Percentiles rank a stretch among this genome's conserved stretches.
Evolutionary conservation across 257 asterid genomes (phyloP).

Genomic region (Fraxinus cuspidata): DNA sequence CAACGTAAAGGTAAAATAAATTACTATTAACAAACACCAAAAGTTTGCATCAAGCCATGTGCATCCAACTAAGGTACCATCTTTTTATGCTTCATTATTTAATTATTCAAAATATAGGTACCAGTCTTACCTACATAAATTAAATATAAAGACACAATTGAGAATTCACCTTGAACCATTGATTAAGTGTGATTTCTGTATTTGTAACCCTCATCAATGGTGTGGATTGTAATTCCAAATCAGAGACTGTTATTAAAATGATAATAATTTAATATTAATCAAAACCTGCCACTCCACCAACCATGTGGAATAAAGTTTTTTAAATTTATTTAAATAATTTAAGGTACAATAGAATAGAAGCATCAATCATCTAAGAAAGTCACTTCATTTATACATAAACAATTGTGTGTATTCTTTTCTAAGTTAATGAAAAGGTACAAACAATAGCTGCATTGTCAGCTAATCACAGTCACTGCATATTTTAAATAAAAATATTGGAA

Average conservation of each 20-base stretch:
- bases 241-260: background rate
- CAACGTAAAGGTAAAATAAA: slow-evolving; percentile 26
- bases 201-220: background rate
- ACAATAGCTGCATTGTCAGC: slow-evolving; percentile 44
- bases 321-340: slow-evolving; percentile 16
- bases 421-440: slow-evolving; percentile 29
- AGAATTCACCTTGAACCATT: background rate
- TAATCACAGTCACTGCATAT: slow-evolving; percentile 31
- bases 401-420: slow-evolving; percentile 13
- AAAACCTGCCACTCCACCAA: slow-evolving; percentile 18
- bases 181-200: background rate
- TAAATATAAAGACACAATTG: too few relatives aligned
- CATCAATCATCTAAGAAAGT: slow-evolving; percentile 40
- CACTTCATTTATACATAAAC: slow-evolving; percentile 3
- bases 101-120: background rate
- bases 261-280: background rate
- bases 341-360: slow-evolving; percentile 45
- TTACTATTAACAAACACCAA: slow-evolving; percentile 33
- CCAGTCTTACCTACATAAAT: slow-evolving; percentile 5
- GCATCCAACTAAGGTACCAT: slow-evolving; percentile 59
- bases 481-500: slow-evolving; percentile 22
- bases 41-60: slow-evolving; percentile 51
- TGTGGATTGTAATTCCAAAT: background rate
- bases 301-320: slow-evolving; percentile 35
- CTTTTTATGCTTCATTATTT: slow-evolving; percentile 39